These are phyloP conservation scores for Calocybe indica DNA, from an alignment of 768 basidiomycete genomes.

Conservation along the genomic window DNA sequence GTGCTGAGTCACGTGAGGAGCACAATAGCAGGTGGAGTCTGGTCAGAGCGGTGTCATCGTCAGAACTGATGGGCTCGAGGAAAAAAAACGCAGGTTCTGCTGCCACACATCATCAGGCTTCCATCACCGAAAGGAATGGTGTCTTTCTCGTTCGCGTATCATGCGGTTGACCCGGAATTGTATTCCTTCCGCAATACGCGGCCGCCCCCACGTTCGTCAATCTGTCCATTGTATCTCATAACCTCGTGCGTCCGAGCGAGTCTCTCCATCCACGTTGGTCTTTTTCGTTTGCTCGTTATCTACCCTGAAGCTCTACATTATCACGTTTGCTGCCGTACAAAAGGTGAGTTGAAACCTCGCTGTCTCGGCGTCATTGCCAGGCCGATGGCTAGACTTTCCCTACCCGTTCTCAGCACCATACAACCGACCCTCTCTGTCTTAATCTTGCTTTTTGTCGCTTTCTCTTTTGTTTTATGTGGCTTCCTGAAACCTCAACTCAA, in stretches of 20 bases:
- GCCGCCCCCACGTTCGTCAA: constrained; percentile 11
- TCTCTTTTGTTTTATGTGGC: constrained; percentile 9
- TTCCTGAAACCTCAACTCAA: constrained; percentile 33
- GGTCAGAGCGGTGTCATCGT: too few species aligned
- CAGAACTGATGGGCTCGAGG: too few species aligned
- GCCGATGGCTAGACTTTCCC: not conserved
- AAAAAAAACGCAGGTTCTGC: too few species aligned
- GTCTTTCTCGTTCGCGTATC: not conserved
- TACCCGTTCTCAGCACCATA: constrained; percentile 3
- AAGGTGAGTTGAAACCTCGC: not conserved
- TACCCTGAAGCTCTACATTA: constrained; percentile 1
- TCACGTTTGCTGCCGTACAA: constrained; percentile 13
- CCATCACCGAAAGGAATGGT: too few species aligned
- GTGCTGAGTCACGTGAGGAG: too few species aligned
- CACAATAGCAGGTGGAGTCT: too few species aligned
- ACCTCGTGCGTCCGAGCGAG: too few species aligned
- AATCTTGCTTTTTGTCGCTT: constrained; percentile 2
- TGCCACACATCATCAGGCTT: too few species aligned
- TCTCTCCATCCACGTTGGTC: too few species aligned
- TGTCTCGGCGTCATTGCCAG: not conserved
- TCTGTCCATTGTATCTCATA: not conserved
- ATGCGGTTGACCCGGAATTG: constrained; percentile 1
- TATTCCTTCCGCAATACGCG: not conserved
- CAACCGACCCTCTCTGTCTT: constrained; percentile 5
- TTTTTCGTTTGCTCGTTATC: not conserved